Evolutionary conservation across 352 stramenopile species (phyloP).

Genomic region (Peronospora farinosa): DNA sequence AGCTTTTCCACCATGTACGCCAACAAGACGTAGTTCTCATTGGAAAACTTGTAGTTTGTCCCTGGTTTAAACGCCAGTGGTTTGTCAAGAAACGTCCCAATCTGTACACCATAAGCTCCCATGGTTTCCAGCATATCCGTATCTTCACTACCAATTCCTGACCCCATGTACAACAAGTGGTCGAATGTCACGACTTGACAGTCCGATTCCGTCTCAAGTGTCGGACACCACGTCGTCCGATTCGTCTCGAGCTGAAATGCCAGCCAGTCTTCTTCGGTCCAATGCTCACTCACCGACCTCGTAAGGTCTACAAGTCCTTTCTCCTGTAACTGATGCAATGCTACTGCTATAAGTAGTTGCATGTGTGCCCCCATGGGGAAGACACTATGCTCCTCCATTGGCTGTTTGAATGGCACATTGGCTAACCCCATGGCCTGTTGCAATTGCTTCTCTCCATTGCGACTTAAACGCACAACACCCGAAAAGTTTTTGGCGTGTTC

Average conservation of each 20-base stretch:
- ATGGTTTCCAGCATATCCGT: constrained; percentile 11
- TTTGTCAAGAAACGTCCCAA: constrained; percentile 44
- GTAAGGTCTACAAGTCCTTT: constrained; percentile 32
- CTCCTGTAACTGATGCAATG: constrained; percentile 61
- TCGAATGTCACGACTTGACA: constrained; percentile 57
- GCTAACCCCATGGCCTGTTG: constrained; percentile 38
- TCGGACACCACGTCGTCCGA: constrained; percentile 46
- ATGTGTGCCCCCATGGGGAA: constrained; percentile 58
- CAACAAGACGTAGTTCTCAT: constrained; percentile 53
- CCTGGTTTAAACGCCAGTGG: constrained; percentile 47
- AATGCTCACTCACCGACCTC: constrained; percentile 28
- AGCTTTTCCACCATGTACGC: constrained; percentile 63
- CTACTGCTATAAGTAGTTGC: constrained; percentile 48
- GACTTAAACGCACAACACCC: constrained; percentile 42
- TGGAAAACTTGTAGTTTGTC: constrained; percentile 43
- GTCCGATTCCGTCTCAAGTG: constrained; percentile 9
- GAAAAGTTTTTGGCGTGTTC: constrained; percentile 39
- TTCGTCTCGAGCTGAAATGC: constrained; percentile 41
- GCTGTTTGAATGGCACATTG: constrained; percentile 40
- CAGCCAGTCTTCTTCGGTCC: constrained; percentile 37
- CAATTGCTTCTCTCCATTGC: constrained; percentile 46
- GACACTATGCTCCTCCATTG: constrained; percentile 41
- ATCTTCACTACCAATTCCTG: constrained; percentile 30
- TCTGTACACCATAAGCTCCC: constrained; percentile 28
- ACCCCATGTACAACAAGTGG: constrained; percentile 61